Evolutionary conservation across 1,139 yeast species (phyloP).

Genomic region (Geotrichum klebahnii): DNA sequence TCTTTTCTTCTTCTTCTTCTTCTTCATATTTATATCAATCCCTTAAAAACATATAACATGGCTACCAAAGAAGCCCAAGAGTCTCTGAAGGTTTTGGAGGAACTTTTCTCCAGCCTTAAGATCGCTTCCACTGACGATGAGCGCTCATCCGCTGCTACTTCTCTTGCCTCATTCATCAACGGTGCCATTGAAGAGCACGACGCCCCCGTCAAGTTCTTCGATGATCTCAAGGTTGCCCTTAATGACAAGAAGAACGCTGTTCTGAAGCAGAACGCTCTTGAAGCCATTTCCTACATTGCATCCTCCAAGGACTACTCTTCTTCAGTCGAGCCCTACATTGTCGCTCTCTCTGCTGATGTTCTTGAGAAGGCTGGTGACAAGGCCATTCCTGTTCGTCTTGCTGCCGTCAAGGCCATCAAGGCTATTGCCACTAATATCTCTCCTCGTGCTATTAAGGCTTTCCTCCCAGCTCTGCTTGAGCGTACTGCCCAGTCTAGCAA

Average conservation of each 20-base stretch:
- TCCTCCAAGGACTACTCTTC: conserved; percentile 75
- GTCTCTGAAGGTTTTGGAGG: conserved; percentile 69
- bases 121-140: conserved; percentile 75
- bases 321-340: conserved; percentile 92
- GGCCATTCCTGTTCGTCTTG: conserved; percentile 65
- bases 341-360: conserved; percentile 65
- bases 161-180: conserved; percentile 89
- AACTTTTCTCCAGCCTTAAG: conserved; percentile 86
- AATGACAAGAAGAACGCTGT: conserved; percentile 70
- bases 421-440: conserved; percentile 78
- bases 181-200: conserved; percentile 98
- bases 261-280: conserved; percentile 66
- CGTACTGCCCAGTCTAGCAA: conserved; percentile 73
- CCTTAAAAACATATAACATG: conserved; percentile 21
- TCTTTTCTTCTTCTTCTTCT: not conserved
- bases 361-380: conserved; percentile 87
- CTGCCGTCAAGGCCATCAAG: conserved; percentile 67
- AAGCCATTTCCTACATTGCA: conserved; percentile 81
- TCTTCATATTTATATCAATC: conserved; percentile 8
- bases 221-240: conserved; percentile 69
- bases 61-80: conserved; percentile 33
- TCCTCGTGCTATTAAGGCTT: conserved; percentile 88
- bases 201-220: conserved; percentile 86
- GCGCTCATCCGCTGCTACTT: conserved; percentile 81
- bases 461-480: conserved; percentile 74